Percentiles rank a stretch among this genome's conserved stretches.
These are phyloP conservation scores for Arabidopsis arenosa DNA, from an alignment of 345 rosid genomes.

Conservation along the genomic window DNA sequence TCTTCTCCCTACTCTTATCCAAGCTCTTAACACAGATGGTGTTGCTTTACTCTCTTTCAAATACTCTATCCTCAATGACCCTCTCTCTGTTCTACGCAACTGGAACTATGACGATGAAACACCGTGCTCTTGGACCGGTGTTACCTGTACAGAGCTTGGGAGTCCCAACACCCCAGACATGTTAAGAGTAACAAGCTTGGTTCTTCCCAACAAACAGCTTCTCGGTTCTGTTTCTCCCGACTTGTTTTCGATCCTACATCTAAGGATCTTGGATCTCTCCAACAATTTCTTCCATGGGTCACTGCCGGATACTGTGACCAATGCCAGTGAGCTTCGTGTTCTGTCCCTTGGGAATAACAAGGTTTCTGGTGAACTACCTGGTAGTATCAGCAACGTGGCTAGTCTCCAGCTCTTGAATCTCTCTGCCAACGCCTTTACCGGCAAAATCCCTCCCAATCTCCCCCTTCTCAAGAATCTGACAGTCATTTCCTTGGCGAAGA, in stretches of 20 bases:
- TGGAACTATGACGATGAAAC: conserved; percentile 75
- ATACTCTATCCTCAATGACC: conserved; percentile 68
- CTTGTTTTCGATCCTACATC: conserved; percentile 56
- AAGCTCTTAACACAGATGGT: conserved; percentile 68
- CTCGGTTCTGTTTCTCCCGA: conserved; percentile 62
- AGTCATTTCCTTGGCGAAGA: conserved; percentile 61
- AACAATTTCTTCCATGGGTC: conserved; percentile 66
- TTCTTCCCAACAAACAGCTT: conserved; percentile 61
- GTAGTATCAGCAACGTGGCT: conserved; percentile 45
- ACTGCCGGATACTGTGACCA: conserved; percentile 58
- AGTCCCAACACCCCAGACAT: conserved; percentile 49
- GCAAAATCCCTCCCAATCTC: conserved; percentile 61
- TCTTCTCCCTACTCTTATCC: conserved; percentile 43
- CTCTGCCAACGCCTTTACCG: conserved; percentile 70
- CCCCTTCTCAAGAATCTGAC: conserved; percentile 60
- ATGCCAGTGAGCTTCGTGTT: conserved; percentile 57
- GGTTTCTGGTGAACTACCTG: conserved; percentile 65
- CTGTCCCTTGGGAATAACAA: conserved; percentile 60
- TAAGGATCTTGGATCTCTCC: conserved; percentile 67
- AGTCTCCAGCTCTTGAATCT: conserved; percentile 68
- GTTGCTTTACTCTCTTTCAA: conserved; percentile 69
- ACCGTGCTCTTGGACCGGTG: conserved; percentile 79
- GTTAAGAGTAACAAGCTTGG: conserved; percentile 69
- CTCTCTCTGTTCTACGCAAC: conserved; percentile 53
- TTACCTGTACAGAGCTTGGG: conserved; percentile 58